Conservation (phyloP, 2,329 filamentous ascomycete genomes). For the Lasiodiplodia sp. region DNA sequence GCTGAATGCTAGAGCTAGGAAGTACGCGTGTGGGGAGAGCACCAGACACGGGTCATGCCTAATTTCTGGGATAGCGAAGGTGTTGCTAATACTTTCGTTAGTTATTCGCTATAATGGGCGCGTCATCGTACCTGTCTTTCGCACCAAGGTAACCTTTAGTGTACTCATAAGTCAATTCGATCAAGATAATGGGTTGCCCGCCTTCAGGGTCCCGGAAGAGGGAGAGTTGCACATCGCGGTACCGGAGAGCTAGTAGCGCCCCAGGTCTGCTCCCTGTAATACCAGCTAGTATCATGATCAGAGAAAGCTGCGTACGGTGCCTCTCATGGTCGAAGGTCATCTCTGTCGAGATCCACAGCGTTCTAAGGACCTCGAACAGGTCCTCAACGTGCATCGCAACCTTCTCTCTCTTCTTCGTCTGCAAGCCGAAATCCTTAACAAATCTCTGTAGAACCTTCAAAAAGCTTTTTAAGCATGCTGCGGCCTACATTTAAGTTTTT, state of each 20-base stretch:
- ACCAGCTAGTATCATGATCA: slow-evolving; percentile 21
- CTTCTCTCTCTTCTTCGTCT: slow-evolving; percentile 33
- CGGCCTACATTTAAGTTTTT: no score
- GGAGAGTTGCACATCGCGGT: slow-evolving; percentile 30
- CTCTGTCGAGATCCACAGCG: slow-evolving; percentile 31
- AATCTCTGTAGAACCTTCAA: slow-evolving; percentile 30
- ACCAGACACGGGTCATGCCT: slow-evolving; percentile 1
- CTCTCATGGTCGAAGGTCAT: slow-evolving; percentile 32
- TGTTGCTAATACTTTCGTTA: slow-evolving; percentile 11
- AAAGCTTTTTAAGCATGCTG: background rate
- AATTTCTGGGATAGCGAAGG: slow-evolving; percentile 11
- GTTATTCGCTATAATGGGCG: no score
- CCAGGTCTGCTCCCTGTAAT: background rate
- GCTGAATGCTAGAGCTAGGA: slow-evolving; percentile 15
- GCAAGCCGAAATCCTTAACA: slow-evolving; percentile 31
- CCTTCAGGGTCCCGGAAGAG: slow-evolving; percentile 32
- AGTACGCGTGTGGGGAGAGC: slow-evolving; percentile 5
- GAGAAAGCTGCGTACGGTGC: slow-evolving; percentile 32
- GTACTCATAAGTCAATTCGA: slow-evolving; percentile 33
- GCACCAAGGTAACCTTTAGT: slow-evolving; percentile 34
- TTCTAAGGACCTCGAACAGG: slow-evolving; percentile 34
- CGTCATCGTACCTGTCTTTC: slow-evolving; percentile 31
- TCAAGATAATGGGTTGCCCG: slow-evolving; percentile 29
- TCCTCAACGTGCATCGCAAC: slow-evolving; percentile 33
- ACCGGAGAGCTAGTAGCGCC: background rate